Evolutionary conservation across 2,329 filamentous ascomycete genomes (phyloP), one percentile per base, ranked within the genome.

Genomic region (Ophiosphaerella korrae): DNA sequence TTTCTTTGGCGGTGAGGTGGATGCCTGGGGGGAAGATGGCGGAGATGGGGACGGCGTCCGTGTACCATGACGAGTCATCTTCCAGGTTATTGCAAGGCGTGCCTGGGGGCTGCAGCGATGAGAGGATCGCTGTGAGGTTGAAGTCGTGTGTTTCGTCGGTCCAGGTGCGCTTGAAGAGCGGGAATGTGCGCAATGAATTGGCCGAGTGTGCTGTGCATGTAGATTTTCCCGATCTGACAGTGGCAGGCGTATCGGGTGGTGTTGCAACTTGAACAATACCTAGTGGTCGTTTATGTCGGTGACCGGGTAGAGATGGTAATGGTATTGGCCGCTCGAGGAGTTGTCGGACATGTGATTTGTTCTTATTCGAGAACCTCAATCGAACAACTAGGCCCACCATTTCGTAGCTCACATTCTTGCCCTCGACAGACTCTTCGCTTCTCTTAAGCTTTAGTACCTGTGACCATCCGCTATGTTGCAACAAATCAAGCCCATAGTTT

Each of bases 11-110:
- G 1, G 67, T 60, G 1, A 71, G 18, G 3, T 58, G 59, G 4
- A 68, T 42, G 1, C 65, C 65, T 0, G 66, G 65, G 18, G 67
- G 67, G 2, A 69, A 55, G 3, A 69, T 35, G 6, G 65, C 59
- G 24, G 66, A 57, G 3, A 57, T 23, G 2, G 62, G 52, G 2
- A 60, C 45, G 0, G 63, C 64, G 2, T 59, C 50, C 1, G 40
- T 46, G 31, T 65, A 68, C 66, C 66, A 68, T 5, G 36, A 33
- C 11, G 56, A 62, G 8, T 48, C 47, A 2, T 8, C 3, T 6
- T 52, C 42, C 0, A 58, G 38, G 0, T 51, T 40, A 29, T 43
- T 39, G 1, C 14, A 31, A 5, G 9, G 18, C 6, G 5, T 34
- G 1, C 16, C 24, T 2, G 36, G 11, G 2, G 26, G 5, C 2